Evolutionary conservation across 257 asterid genomes (phyloP), one percentile per base, ranked within the genome.

Genomic region (Primulina tabacum): DNA sequence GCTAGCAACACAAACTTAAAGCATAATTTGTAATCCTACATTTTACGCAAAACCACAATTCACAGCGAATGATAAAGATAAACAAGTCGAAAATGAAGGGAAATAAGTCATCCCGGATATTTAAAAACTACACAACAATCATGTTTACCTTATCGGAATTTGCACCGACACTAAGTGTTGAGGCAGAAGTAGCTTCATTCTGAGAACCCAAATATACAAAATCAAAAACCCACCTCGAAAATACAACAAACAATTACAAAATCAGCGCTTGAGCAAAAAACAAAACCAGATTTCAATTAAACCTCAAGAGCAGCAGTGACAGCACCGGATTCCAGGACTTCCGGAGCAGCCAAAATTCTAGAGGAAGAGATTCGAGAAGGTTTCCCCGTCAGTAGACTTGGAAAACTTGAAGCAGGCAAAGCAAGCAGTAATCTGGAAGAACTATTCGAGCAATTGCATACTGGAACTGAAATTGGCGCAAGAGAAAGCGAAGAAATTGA

Each of bases 301-400:
- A 90, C 97, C 90, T 84, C 84, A 72, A 69, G 55, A 29, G 66
- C n/a, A 64, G 73, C 24, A 64, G 83, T 35, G 47, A 70, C 80
- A 34, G 74, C 71, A 76, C 5, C 71, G 55, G 87, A 57, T 12
- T 85, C 95, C 78, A 89, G 38, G 5, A 71, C 92, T 73, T 89
- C 93, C 33, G 96, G 90, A 67, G 83, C 88, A 62, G 93, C 92
- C 73, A 62, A 75, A 40, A 84, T 57, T 76, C 73, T 79, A 1
- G 92, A 80, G 76, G 67, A 33, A 40, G 84, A 75, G 56, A 77
- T 28, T 38, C 87, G 78, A 38, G 82, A 75, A 69, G 81, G 82
- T 60, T 79, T 87, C 71, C 73, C 66, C 38, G 79, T 37, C 34
- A 65, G 73, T n/a, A 82, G 34, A 32, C 34, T 32, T 5, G 34